Conservation (phyloP, 140 eudicot genomes). For the Erigeron philadelphicus region DNA sequence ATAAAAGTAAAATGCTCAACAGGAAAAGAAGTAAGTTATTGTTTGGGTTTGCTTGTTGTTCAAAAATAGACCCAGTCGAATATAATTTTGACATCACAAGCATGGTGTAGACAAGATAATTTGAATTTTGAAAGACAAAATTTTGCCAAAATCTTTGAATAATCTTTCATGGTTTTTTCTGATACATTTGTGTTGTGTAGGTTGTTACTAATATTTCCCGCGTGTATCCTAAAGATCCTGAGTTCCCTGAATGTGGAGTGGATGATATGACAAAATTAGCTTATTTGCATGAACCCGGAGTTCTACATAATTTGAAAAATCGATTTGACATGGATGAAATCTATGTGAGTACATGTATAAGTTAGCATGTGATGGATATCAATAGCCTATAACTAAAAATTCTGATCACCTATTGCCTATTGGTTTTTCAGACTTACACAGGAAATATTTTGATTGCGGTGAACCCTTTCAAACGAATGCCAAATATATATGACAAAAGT, state of each 20-base stretch:
- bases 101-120: no score
- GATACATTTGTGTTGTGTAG: constrained; percentile 28
- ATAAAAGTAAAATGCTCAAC: constrained; percentile 33
- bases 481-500: constrained; percentile 49
- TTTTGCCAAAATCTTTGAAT: constrained; percentile 5
- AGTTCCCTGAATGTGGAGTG: constrained; percentile 52
- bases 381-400: not conserved
- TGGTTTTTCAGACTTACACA: constrained; percentile 52
- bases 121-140: not conserved
- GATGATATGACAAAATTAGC: constrained; percentile 69
- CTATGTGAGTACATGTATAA: constrained; percentile 40
- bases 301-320: constrained; percentile 43
- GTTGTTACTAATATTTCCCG: constrained; percentile 35
- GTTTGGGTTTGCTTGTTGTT: no score
- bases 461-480: constrained; percentile 62
- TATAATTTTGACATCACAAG: no score
- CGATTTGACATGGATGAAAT: constrained; percentile 58
- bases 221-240: constrained; percentile 55
- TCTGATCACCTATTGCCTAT: not conserved
- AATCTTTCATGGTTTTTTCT: not conserved
- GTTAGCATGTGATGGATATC: constrained; percentile 12
- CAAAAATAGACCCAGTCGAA: no score
- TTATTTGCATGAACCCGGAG: constrained; percentile 69
- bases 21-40: constrained; percentile 33
- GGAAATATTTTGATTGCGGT: constrained; percentile 66